phyloP scores from a whole-genome alignment of 2,329 filamentous ascomycete species.

The Curvularia spicifera region DNA sequence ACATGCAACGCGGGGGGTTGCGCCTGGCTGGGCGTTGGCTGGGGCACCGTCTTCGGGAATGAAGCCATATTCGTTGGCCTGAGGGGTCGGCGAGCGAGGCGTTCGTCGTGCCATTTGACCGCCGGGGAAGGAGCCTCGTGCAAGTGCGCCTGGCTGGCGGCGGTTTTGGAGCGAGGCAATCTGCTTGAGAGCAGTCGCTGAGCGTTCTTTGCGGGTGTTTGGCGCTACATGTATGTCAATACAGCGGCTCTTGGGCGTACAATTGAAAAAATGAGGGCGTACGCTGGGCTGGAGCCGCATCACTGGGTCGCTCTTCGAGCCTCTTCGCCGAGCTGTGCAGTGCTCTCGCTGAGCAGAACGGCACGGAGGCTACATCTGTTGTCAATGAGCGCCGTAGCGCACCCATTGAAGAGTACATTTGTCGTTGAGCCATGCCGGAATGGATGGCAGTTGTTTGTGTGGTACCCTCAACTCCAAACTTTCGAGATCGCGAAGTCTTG shows the following conservation, averaged over 20 bases:
- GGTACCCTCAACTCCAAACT: slow-evolving; percentile 31
- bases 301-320: slow-evolving; percentile 34
- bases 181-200: slow-evolving; percentile 33
- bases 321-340: slow-evolving; percentile 36
- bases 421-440: slow-evolving; percentile 45
- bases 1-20: slow-evolving; percentile 20
- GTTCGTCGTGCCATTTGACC: slow-evolving; percentile 22
- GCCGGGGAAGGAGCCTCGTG: slow-evolving; percentile 30
- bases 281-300: slow-evolving; percentile 20
- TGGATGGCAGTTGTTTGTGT: slow-evolving; percentile 22
- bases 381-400: slow-evolving; percentile 33
- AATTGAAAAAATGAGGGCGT: slow-evolving; percentile 8
- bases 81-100: background rate
- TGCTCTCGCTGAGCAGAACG: slow-evolving; percentile 30
- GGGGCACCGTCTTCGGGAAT: slow-evolving; percentile 7
- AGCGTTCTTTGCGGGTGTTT: slow-evolving; percentile 35
- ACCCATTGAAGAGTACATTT: slow-evolving; percentile 45
- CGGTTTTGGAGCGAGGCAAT: slow-evolving; percentile 34
- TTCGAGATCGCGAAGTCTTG: slow-evolving; percentile 39
- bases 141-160: slow-evolving; percentile 29
- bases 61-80: slow-evolving; percentile 11
- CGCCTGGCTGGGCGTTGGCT: slow-evolving; percentile 10
- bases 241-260: slow-evolving; percentile 9
- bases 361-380: slow-evolving; percentile 25
- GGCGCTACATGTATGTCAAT: slow-evolving; percentile 20